These are phyloP conservation scores for Paramarasmius palmivorus DNA, from an alignment of 1,284 basidiomycete species.

Conservation along the genomic window DNA sequence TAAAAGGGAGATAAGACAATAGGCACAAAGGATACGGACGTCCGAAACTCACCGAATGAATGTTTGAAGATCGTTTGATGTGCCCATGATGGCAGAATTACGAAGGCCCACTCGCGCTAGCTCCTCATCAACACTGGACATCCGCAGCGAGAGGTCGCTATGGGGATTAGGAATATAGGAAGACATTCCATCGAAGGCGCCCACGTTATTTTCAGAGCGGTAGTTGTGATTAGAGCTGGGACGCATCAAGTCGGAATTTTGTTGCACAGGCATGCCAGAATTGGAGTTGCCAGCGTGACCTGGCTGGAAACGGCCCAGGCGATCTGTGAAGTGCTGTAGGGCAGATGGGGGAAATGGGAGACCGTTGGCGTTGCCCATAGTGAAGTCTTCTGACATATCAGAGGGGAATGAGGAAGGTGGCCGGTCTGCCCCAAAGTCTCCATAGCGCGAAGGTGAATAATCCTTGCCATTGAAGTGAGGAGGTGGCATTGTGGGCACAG, in stretches of 20 bases:
- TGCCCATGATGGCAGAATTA: constrained; percentile 52
- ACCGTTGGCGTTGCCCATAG: constrained; percentile 43
- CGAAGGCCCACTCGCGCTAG: constrained; percentile 67
- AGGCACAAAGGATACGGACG: not conserved
- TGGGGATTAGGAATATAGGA: constrained; percentile 56
- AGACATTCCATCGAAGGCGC: constrained; percentile 56
- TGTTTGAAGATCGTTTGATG: constrained; percentile 71
- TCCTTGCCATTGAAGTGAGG: constrained; percentile 57
- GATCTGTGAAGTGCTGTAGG: constrained; percentile 58
- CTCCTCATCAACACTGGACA: constrained; percentile 61
- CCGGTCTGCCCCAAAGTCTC: constrained; percentile 58
- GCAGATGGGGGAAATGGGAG: constrained; percentile 47
- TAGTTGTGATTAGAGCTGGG: constrained; percentile 65
- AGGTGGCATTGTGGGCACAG: constrained; percentile 55
- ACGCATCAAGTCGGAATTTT: constrained; percentile 54
- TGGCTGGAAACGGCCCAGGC: constrained; percentile 49
- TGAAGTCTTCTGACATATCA: constrained; percentile 66
- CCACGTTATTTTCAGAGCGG: constrained; percentile 44
- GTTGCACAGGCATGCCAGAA: constrained; percentile 40
- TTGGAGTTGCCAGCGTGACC: constrained; percentile 36
- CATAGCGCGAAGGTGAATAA: constrained; percentile 48
- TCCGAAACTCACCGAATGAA: constrained; percentile 68
- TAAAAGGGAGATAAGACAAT: constrained; percentile 13
- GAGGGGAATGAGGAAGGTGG: constrained; percentile 58
- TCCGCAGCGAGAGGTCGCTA: constrained; percentile 54